Evolutionary conservation across 371 early-diverging fungal genomes (phyloP).

Genomic region (Apophysomyces trapeziformis): DNA sequence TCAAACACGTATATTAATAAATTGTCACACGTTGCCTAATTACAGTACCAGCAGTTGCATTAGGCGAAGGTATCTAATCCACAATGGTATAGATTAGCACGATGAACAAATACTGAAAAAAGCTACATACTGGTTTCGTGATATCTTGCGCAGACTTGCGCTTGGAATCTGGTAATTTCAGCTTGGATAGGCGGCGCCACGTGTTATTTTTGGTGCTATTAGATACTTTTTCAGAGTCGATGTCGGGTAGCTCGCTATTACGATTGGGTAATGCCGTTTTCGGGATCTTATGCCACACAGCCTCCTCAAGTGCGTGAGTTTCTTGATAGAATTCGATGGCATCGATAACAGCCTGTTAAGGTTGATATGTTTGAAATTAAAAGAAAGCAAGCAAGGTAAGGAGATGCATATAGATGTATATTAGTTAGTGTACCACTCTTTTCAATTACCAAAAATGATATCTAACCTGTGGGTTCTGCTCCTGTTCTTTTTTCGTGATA

Average conservation of each 20-base stretch:
- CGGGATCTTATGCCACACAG: slow-evolving; percentile 86
- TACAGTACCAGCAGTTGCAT: neutral
- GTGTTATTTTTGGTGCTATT: slow-evolving; percentile 1
- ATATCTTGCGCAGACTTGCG: slow-evolving; percentile 1
- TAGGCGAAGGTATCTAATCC: neutral
- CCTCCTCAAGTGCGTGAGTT: slow-evolving; percentile 49
- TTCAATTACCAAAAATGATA: slow-evolving; percentile 52
- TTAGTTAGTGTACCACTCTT: neutral
- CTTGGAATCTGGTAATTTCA: slow-evolving; percentile 7
- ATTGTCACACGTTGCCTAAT: neutral
- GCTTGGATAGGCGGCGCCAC: slow-evolving; percentile 14
- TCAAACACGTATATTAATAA: neutral
- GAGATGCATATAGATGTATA: neutral
- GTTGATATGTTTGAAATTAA: neutral
- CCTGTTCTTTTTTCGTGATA: slow-evolving; percentile 91
- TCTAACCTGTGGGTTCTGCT: slow-evolving; percentile 81
- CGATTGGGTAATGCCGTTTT: slow-evolving; percentile 29
- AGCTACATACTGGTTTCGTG: slow-evolving; percentile 1
- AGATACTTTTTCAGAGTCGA: slow-evolving; percentile 4
- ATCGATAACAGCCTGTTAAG: slow-evolving; percentile 80
- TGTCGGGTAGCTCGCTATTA: neutral
- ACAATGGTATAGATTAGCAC: neutral
- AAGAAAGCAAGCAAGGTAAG: neutral
- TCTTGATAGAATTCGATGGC: slow-evolving; percentile 89
- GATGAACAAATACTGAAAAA: neutral